A percentile compares a stretch with the other conserved stretches of the same genome.
Conservation (phyloP, 352 stramenopile genomes). For the Globisporangium radiosum region DNA sequence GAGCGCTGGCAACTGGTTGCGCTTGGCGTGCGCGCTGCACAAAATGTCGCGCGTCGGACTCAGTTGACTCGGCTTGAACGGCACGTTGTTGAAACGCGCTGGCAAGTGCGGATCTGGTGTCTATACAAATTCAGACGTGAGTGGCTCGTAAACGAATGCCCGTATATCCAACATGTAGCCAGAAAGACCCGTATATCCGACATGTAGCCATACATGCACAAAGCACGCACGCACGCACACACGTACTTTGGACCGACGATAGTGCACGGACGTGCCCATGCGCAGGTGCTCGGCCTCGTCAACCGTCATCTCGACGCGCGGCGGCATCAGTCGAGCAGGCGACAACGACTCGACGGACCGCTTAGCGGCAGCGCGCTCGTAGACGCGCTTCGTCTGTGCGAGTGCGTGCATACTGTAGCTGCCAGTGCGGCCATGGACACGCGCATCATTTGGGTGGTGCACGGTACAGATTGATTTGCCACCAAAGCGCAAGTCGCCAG, state of each 20-base stretch:
- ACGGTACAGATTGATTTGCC: conserved; percentile 45
- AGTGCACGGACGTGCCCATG: conserved; percentile 12
- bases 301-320: not conserved
- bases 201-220: not conserved
- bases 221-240: not conserved
- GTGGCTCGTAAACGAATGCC: not conserved
- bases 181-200: too few relatives aligned
- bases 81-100: conserved; percentile 53
- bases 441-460: conserved; percentile 30
- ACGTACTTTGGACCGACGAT: conserved; percentile 8
- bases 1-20: conserved; percentile 45
- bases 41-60: conserved; percentile 49
- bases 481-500: conserved; percentile 36
- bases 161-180: too few relatives aligned
- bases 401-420: conserved; percentile 16
- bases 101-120: conserved; percentile 47
- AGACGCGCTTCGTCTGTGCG: conserved; percentile 17
- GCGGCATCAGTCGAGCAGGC: not conserved
- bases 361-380: conserved; percentile 2
- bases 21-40: conserved; percentile 33
- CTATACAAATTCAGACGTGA: conserved; percentile 7
- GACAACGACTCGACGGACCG: not conserved
- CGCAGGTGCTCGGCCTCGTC: conserved; percentile 11
- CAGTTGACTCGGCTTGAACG: conserved; percentile 50
- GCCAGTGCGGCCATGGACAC: conserved; percentile 19